Evolutionary conservation across 2,329 filamentous ascomycete genomes (phyloP).

Genomic region (Seiridium unicorne): DNA sequence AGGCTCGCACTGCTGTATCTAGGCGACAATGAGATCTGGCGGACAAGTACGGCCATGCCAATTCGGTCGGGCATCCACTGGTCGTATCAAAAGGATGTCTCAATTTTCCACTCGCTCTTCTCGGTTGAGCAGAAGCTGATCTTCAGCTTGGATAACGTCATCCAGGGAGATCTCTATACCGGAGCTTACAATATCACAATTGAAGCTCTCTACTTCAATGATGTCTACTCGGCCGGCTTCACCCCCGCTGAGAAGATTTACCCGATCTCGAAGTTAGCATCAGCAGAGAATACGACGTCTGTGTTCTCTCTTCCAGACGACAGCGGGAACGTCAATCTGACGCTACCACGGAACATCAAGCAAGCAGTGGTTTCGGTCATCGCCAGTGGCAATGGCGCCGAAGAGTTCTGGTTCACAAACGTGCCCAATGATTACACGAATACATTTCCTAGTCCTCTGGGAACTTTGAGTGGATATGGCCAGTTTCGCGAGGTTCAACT

Average conservation of each 20-base stretch:
- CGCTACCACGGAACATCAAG: constrained; percentile 53
- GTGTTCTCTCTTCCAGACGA: constrained; percentile 54
- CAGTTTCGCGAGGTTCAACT: constrained; percentile 68
- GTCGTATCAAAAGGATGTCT: constrained; percentile 62
- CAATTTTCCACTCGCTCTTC: constrained; percentile 52
- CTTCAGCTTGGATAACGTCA: constrained; percentile 59
- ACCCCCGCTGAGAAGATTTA: constrained; percentile 27
- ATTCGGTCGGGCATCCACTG: constrained; percentile 52
- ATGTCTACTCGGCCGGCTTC: constrained; percentile 23
- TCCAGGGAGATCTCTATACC: constrained; percentile 55
- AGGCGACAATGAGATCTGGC: constrained; percentile 61
- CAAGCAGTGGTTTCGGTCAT: constrained; percentile 62
- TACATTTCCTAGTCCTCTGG: constrained; percentile 49
- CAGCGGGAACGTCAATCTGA: constrained; percentile 45
- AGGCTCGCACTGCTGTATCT: constrained; percentile 59
- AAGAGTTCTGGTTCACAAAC: constrained; percentile 73
- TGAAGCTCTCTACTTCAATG: constrained; percentile 50
- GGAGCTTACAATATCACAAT: constrained; percentile 57
- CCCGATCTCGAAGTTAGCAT: constrained; percentile 42
- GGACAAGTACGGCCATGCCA: constrained; percentile 65
- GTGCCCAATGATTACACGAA: constrained; percentile 54
- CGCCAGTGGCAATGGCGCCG: constrained; percentile 61
- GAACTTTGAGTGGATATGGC: constrained; percentile 56
- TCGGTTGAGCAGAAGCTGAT: constrained; percentile 55
- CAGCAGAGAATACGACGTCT: constrained; percentile 45